Evolutionary conservation across 305 asterid genomes (phyloP).

Genomic region (Solanum hybrid): DNA sequence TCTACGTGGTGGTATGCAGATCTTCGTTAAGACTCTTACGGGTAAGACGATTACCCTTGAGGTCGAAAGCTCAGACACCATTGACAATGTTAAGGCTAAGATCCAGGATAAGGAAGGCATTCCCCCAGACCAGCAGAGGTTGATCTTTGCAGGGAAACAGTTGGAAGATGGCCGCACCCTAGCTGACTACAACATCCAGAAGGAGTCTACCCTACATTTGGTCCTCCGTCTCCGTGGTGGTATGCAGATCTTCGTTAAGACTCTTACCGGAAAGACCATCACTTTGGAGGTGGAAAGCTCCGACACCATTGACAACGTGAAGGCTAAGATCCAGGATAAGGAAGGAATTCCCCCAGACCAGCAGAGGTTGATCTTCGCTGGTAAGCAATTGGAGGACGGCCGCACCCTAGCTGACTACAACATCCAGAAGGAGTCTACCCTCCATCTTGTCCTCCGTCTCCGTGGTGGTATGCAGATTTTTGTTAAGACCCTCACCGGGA

Average conservation of each 20-base stretch:
- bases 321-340: slow-evolving; percentile 40
- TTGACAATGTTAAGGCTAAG: slow-evolving; percentile 38
- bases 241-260: slow-evolving; percentile 39
- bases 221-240: slow-evolving; percentile 37
- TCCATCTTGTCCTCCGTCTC: slow-evolving; percentile 26
- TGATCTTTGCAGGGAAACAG: slow-evolving; percentile 36
- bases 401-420: slow-evolving; percentile 39
- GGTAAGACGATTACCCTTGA: no score
- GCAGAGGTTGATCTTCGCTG: slow-evolving; percentile 35
- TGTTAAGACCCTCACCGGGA: slow-evolving; percentile 28
- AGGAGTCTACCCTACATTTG: slow-evolving; percentile 31
- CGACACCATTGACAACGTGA: slow-evolving; percentile 38
- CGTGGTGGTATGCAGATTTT: slow-evolving; percentile 55
- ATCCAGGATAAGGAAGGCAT: slow-evolving; percentile 42
- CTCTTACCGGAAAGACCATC: slow-evolving; percentile 43
- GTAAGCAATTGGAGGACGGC: slow-evolving; percentile 36
- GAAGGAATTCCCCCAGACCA: slow-evolving; percentile 34
- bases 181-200: slow-evolving; percentile 40
- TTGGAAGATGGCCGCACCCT: slow-evolving; percentile 35
- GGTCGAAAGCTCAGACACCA: no score
- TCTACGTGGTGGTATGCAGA: slow-evolving; percentile 39
- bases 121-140: slow-evolving; percentile 41
- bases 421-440: slow-evolving; percentile 32
- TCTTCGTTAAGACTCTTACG: slow-evolving; percentile 34
- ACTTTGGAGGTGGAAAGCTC: slow-evolving; percentile 47